Conservation (phyloP, 257 asterid genomes). For the Capsicum chinense region DNA sequence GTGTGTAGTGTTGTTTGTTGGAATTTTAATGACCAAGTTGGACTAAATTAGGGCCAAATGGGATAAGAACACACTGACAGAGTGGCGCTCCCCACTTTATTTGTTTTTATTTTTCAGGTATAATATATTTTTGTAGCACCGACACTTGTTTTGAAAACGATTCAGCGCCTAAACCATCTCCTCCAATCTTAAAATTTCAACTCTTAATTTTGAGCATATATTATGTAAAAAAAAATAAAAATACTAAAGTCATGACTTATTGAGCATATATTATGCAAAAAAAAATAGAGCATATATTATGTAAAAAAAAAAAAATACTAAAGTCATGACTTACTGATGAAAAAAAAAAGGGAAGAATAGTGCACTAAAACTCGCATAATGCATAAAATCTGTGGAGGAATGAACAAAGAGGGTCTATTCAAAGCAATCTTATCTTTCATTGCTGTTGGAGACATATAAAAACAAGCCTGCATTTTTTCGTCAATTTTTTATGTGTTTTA, state of each 20-base stretch:
- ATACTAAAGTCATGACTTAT: neutral
- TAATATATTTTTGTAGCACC: neutral
- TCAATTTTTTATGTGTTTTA: no score
- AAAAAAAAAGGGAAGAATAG: no score
- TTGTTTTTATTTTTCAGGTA: neutral
- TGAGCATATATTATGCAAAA: neutral
- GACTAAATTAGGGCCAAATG: neutral
- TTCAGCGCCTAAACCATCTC: neutral
- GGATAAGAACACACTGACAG: conserved; percentile 15
- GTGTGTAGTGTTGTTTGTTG: neutral
- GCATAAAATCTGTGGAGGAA: no score
- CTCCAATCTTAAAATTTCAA: no score
- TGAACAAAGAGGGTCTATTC: no score
- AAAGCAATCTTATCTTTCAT: no score
- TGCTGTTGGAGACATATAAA: no score
- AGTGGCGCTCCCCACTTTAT: neutral
- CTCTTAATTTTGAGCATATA: neutral
- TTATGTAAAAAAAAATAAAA: neutral
- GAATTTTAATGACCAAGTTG: neutral
- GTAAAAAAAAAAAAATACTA: neutral
- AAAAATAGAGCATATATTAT: neutral
- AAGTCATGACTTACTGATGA: no score
- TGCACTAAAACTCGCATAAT: no score
- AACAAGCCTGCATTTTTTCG: no score
- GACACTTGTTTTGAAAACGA: conserved; percentile 25